Conservation (phyloP, 2,329 filamentous ascomycete species). For the Phialophora verrucosa region DNA sequence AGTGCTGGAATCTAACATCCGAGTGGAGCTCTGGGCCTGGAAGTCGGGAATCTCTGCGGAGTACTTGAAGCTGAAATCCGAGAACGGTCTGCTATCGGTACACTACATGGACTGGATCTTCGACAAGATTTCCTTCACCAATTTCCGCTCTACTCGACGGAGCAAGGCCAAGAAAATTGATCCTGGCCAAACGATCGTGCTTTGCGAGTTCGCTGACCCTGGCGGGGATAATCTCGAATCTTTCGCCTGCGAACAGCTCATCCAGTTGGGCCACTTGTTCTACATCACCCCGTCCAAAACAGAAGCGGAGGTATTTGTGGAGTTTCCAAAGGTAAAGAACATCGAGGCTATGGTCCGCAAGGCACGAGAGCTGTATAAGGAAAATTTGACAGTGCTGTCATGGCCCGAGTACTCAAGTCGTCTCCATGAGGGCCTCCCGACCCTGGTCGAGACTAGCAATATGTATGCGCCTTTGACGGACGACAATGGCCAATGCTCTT, state of each 20-base stretch:
- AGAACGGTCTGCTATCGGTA: not conserved
- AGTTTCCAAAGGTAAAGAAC: slow-evolving; percentile 6
- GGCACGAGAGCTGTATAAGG: slow-evolving; percentile 1
- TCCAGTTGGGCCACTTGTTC: not conserved
- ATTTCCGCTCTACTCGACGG: slow-evolving; percentile 1
- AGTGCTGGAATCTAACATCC: not conserved
- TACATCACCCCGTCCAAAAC: not conserved
- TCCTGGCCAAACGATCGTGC: slow-evolving; percentile 2
- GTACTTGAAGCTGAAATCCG: not conserved
- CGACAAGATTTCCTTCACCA: slow-evolving; percentile 5
- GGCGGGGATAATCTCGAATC: not conserved
- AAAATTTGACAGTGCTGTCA: not conserved
- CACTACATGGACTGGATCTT: slow-evolving; percentile 1
- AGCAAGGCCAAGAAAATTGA: slow-evolving; percentile 1
- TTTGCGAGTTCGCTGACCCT: not conserved
- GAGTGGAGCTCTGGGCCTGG: slow-evolving; percentile 5
- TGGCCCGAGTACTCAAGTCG: slow-evolving; percentile 5
- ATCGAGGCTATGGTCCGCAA: not conserved
- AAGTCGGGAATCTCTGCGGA: not conserved
- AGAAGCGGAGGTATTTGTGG: not conserved
- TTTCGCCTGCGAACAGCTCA: not conserved
- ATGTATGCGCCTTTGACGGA: slow-evolving; percentile 1
- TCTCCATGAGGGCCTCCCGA: not conserved
- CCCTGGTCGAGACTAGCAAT: not conserved
- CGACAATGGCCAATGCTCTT: not conserved